phyloP scores from a whole-genome alignment of 345 rosid species.

The Brassica carinata region DNA sequence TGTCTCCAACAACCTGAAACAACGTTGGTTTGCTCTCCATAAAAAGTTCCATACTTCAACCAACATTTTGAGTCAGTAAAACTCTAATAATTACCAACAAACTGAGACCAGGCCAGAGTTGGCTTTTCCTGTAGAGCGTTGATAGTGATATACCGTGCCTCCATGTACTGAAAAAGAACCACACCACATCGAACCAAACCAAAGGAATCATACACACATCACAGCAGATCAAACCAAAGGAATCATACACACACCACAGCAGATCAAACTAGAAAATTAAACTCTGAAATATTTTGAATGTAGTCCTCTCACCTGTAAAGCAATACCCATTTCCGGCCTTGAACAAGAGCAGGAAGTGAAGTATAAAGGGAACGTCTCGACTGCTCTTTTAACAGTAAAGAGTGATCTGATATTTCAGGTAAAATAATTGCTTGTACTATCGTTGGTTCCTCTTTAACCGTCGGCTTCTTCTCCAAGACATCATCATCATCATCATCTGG shows the following conservation, averaged over 20 bases:
- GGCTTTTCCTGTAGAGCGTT: conserved; percentile 89
- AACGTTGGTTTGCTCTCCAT: background rate
- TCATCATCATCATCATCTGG: conserved; percentile 40
- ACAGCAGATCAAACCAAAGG: conserved; percentile 7
- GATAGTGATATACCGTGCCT: conserved; percentile 95
- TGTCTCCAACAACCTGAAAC: conserved; percentile 85
- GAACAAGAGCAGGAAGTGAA: conserved; percentile 85
- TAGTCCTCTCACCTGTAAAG: conserved; percentile 66
- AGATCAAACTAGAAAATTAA: background rate
- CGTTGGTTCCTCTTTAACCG: conserved; percentile 41
- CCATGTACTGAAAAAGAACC: conserved; percentile 71
- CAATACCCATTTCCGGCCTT: conserved; percentile 91
- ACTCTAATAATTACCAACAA: conserved; percentile 58
- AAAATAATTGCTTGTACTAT: conserved; percentile 25
- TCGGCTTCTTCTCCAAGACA: conserved; percentile 62
- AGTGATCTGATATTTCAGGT: conserved; percentile 76
- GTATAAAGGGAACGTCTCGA: conserved; percentile 59
- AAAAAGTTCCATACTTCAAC: background rate
- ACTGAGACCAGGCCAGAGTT: conserved; percentile 93
- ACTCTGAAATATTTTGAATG: background rate
- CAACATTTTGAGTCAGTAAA: too few species aligned
- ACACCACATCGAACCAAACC: conserved; percentile 1
- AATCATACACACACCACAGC: conserved; percentile 2
- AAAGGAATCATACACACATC: conserved; percentile 13
- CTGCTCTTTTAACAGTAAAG: conserved; percentile 75